Evolutionary conservation across 2,329 filamentous ascomycete species (phyloP).

Genomic region (Trichoderma arundinaceum): DNA sequence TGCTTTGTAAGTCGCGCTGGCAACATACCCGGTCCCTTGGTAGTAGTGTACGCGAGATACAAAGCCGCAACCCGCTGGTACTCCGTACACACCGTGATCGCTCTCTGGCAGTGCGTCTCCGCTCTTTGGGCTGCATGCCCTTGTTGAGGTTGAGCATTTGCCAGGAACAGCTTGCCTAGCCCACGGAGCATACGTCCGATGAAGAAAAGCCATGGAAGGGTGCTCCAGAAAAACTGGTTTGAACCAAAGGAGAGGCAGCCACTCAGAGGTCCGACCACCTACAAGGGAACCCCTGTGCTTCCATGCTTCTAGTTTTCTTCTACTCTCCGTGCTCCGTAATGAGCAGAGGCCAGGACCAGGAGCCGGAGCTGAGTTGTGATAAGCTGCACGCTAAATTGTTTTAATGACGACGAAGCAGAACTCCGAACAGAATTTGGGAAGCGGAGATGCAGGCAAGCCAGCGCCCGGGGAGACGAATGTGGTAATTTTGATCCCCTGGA

Average conservation of each 20-base stretch:
- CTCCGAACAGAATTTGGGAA: neutral
- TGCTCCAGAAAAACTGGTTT: slow-evolving; percentile 25
- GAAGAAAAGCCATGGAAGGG: slow-evolving; percentile 20
- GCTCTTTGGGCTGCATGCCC: slow-evolving; percentile 29
- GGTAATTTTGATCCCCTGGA: neutral
- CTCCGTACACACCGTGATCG: neutral
- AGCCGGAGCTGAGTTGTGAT: slow-evolving; percentile 24
- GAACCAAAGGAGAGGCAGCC: slow-evolving; percentile 20
- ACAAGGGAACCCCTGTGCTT: slow-evolving; percentile 25
- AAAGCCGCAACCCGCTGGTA: too few relatives aligned
- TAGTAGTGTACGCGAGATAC: too few relatives aligned
- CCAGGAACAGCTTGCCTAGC: slow-evolving; percentile 24
- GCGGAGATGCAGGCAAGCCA: neutral
- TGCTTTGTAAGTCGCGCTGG: too few relatives aligned
- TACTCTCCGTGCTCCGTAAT: slow-evolving; percentile 14
- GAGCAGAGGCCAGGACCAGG: neutral
- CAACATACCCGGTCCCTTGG: too few relatives aligned
- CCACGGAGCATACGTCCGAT: slow-evolving; percentile 23
- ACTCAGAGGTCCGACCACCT: slow-evolving; percentile 3
- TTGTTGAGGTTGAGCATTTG: slow-evolving; percentile 9
- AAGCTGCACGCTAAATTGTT: slow-evolving; percentile 18
- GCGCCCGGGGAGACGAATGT: neutral
- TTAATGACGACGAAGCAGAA: slow-evolving; percentile 7
- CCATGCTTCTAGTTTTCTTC: slow-evolving; percentile 27
- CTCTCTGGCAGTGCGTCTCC: slow-evolving; percentile 25